Conservation (phyloP, 129 eudicot species). For the Mikania micrantha region DNA sequence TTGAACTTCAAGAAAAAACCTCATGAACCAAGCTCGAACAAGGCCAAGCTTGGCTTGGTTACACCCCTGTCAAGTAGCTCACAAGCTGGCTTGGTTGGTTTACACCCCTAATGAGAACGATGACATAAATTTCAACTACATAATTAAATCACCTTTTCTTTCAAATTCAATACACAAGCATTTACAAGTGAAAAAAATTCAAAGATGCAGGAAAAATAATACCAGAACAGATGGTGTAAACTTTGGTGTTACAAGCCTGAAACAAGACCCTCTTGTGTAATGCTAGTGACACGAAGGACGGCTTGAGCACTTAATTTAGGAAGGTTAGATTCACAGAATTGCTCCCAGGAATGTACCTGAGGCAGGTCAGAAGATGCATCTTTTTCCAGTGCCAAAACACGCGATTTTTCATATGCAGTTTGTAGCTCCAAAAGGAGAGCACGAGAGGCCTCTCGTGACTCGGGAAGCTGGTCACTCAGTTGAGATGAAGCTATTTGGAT, state of each 20-base stretch:
- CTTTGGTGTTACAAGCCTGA: slow-evolving; percentile 37
- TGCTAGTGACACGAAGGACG: slow-evolving; percentile 67
- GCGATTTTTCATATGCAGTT: slow-evolving; percentile 43
- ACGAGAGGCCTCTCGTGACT: slow-evolving; percentile 86
- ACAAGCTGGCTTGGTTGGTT: too few relatives aligned
- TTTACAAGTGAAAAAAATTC: slow-evolving; percentile 49
- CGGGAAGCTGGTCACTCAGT: slow-evolving; percentile 84
- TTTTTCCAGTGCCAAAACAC: slow-evolving; percentile 22
- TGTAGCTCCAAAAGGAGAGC: slow-evolving; percentile 57
- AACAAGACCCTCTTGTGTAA: slow-evolving; percentile 42
- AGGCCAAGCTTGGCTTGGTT: too few relatives aligned
- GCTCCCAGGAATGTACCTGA: slow-evolving; percentile 50
- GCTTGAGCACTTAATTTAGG: slow-evolving; percentile 75
- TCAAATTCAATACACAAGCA: slow-evolving; percentile 42
- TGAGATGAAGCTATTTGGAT: slow-evolving; percentile 66
- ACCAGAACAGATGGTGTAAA: not conserved
- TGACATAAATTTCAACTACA: slow-evolving; percentile 32
- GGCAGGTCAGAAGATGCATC: slow-evolving; percentile 36
- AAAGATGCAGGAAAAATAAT: slow-evolving; percentile 1
- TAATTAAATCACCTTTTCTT: slow-evolving; percentile 34
- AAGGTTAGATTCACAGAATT: slow-evolving; percentile 65
- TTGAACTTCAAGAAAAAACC: too few relatives aligned
- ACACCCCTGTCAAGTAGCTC: too few relatives aligned
- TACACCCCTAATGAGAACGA: too few relatives aligned
- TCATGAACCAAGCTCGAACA: too few relatives aligned